phyloP scores from a whole-genome alignment of 2,329 filamentous ascomycete species.

The Neoarthrinium moseri region DNA sequence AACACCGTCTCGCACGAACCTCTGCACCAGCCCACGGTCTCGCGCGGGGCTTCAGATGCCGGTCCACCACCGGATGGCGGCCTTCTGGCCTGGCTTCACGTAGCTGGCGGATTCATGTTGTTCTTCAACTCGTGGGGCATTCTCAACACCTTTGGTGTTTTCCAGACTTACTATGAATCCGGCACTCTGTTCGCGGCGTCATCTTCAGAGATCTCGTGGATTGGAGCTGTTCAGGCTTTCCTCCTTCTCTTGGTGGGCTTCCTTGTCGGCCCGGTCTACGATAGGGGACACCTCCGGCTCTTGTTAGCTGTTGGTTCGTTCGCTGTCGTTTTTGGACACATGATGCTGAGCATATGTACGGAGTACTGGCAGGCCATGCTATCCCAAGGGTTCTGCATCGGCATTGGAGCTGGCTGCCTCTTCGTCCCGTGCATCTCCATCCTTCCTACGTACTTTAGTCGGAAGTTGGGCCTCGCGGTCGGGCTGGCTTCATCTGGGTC shows the following conservation, averaged over 20 bases:
- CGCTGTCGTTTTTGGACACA: slow-evolving; percentile 44
- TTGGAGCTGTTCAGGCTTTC: slow-evolving; percentile 46
- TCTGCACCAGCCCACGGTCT: too few species aligned
- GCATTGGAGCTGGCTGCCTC: slow-evolving; percentile 40
- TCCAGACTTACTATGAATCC: slow-evolving; percentile 50
- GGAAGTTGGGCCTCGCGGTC: slow-evolving; percentile 25
- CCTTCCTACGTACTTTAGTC: slow-evolving; percentile 31
- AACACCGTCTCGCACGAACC: too few species aligned
- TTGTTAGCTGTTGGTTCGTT: slow-evolving; percentile 39
- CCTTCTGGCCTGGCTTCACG: slow-evolving; percentile 1
- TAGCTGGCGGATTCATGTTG: neutral
- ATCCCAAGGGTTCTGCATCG: slow-evolving; percentile 42
- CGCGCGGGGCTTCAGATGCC: too few species aligned
- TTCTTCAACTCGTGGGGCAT: slow-evolving; percentile 28
- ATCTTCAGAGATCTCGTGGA: slow-evolving; percentile 40
- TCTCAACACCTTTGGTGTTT: slow-evolving; percentile 48
- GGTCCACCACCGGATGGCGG: slow-evolving; percentile 1
- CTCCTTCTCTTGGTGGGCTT: slow-evolving; percentile 41
- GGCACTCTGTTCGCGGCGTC: slow-evolving; percentile 31
- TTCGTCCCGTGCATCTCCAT: slow-evolving; percentile 37
- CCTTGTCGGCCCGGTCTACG: slow-evolving; percentile 44
- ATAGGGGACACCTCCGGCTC: slow-evolving; percentile 42
- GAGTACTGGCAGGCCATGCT: slow-evolving; percentile 45
- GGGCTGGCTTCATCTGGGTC: slow-evolving; percentile 32
- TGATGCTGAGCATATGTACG: slow-evolving; percentile 35